Conservation (phyloP, 2,329 filamentous ascomycete species). For the Pseudogymnoascus verrucosus region DNA sequence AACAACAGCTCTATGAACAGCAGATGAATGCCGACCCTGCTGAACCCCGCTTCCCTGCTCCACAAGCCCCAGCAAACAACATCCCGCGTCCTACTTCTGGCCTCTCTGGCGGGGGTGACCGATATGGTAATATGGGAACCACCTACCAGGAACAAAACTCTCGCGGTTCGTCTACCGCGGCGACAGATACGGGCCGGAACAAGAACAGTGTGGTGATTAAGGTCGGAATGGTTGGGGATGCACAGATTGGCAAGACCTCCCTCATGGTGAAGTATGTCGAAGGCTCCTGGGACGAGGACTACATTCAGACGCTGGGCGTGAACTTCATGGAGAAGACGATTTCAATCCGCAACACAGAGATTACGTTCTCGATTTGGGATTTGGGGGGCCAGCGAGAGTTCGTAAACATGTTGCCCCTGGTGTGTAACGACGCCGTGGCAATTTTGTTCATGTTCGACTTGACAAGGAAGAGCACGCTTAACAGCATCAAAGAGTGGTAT, state of each 20-base stretch:
- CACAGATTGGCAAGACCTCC: slow-evolving; percentile 97
- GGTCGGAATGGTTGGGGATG: slow-evolving; percentile 98
- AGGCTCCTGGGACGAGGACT: slow-evolving; percentile 98
- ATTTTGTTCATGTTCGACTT: slow-evolving; percentile 99
- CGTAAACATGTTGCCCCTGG: slow-evolving; percentile 98
- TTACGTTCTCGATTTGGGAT: slow-evolving; percentile 99
- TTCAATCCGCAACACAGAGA: slow-evolving; percentile 97
- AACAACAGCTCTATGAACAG: slow-evolving; percentile 17
- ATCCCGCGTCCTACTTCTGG: slow-evolving; percentile 28
- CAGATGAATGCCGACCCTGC: slow-evolving; percentile 20
- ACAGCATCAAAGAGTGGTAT: slow-evolving; percentile 99
- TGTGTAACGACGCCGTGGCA: slow-evolving; percentile 97
- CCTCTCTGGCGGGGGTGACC: slow-evolving; percentile 23
- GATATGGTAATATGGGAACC: slow-evolving; percentile 23
- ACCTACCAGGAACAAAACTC: slow-evolving; percentile 28
- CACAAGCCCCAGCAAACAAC: slow-evolving; percentile 22
- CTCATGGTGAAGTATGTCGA: slow-evolving; percentile 99
- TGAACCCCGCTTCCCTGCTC: slow-evolving; percentile 24
- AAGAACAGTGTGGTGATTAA: slow-evolving; percentile 88
- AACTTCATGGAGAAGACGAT: slow-evolving; percentile 99
- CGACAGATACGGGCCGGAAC: slow-evolving; percentile 22
- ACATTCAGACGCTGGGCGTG: slow-evolving; percentile 96
- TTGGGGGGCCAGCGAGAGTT: slow-evolving; percentile 96
- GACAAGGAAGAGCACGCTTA: slow-evolving; percentile 94
- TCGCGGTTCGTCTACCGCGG: slow-evolving; percentile 18